phyloP scores from a whole-genome alignment of 768 basidiomycete species.

The Trametes villosa region DNA sequence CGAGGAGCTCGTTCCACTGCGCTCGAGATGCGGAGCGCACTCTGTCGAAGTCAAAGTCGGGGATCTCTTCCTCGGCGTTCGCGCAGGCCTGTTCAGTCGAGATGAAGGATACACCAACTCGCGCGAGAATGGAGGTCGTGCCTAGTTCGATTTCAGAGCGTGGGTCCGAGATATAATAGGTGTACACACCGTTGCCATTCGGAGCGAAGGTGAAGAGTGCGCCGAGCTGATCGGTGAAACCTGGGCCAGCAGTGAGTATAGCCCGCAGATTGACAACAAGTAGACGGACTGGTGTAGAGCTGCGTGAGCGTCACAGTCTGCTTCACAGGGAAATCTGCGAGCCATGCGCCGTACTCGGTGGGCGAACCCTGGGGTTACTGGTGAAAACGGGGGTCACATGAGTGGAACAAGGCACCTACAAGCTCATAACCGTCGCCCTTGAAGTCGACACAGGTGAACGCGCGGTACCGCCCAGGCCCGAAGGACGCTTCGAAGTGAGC shows the following conservation, averaged over 20 bases:
- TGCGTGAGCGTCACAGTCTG: slow-evolving; percentile 51
- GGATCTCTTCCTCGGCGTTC: slow-evolving; percentile 65
- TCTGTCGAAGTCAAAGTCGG: slow-evolving; percentile 56
- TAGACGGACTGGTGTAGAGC: slow-evolving; percentile 49
- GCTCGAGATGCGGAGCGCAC: slow-evolving; percentile 47
- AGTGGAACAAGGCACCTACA: slow-evolving; percentile 4
- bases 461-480: slow-evolving; percentile 60
- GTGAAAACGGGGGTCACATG: slow-evolving; percentile 18
- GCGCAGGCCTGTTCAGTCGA: slow-evolving; percentile 62
- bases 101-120: slow-evolving; percentile 66
- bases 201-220: slow-evolving; percentile 57
- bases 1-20: slow-evolving; percentile 62
- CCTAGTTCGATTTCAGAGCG: too few species aligned
- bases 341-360: slow-evolving; percentile 59
- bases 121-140: slow-evolving; percentile 53
- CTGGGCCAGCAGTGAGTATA: too few species aligned
- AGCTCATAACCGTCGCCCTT: slow-evolving; percentile 49
- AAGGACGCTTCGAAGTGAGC: slow-evolving; percentile 58
- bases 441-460: slow-evolving; percentile 66
- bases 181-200: slow-evolving; percentile 33
- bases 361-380: slow-evolving; percentile 38
- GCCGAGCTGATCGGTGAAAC: slow-evolving; percentile 53
- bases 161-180: too few species aligned
- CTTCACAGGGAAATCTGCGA: slow-evolving; percentile 52
- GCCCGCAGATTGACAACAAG: too few species aligned